Conservation (phyloP, 768 basidiomycete genomes). For the Psilocybe sp. region DNA sequence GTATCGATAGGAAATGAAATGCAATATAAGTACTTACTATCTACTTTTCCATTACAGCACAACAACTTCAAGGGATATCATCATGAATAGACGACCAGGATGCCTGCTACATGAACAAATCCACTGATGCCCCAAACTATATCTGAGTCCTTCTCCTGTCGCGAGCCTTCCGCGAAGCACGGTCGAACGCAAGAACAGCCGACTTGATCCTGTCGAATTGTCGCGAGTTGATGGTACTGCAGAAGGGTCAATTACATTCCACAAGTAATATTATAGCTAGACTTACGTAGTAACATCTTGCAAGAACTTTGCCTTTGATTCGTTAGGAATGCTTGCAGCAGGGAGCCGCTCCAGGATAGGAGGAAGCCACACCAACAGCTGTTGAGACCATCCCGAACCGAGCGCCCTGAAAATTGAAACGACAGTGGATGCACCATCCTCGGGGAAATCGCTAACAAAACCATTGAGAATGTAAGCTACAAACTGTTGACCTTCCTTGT, state of each 20-base stretch:
- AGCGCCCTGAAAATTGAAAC: slow-evolving; percentile 77
- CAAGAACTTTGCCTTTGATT: slow-evolving; percentile 72
- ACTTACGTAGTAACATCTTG: slow-evolving; percentile 73
- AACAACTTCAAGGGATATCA: slow-evolving; percentile 6
- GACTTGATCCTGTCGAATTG: slow-evolving; percentile 84
- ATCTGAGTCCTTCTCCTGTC: slow-evolving; percentile 52
- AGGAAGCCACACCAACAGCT: slow-evolving; percentile 72
- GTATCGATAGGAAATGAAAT: too few relatives aligned
- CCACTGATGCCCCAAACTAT: slow-evolving; percentile 24
- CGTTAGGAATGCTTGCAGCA: slow-evolving; percentile 51
- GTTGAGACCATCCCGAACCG: slow-evolving; percentile 61
- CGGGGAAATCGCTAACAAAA: slow-evolving; percentile 84
- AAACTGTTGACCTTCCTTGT: slow-evolving; percentile 72
- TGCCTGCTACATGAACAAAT: background rate
- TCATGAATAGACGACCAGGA: slow-evolving; percentile 6
- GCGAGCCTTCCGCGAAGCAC: slow-evolving; percentile 71
- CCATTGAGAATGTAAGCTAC: slow-evolving; percentile 70
- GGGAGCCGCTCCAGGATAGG: slow-evolving; percentile 71
- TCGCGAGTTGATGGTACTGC: slow-evolving; percentile 60
- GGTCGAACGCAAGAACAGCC: slow-evolving; percentile 65
- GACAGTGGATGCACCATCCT: slow-evolving; percentile 72
- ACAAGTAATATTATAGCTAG: background rate
- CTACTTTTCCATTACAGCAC: background rate
- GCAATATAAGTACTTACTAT: too few relatives aligned
- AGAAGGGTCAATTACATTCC: slow-evolving; percentile 11